Conservation (phyloP, 1,139 yeast species). For the Suhomyces bribrorum region DNA sequence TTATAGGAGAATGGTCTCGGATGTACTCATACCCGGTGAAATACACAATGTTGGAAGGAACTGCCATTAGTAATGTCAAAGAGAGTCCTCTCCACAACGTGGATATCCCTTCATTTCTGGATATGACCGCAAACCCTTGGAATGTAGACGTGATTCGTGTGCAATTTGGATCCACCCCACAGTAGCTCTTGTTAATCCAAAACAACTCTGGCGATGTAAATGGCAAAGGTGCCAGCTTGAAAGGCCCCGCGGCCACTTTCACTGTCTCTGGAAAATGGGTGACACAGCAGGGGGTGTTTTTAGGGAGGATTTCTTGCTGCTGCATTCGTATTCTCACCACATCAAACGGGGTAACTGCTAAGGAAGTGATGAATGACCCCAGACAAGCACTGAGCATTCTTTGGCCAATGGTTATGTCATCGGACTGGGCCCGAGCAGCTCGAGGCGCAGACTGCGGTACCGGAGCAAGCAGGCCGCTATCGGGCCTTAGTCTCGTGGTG, state of each 20-base stretch:
- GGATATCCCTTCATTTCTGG: constrained; percentile 67
- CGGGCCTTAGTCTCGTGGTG: constrained; percentile 1
- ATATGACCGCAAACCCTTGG: constrained; percentile 70
- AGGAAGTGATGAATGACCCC: constrained; percentile 86
- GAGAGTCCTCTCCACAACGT: constrained; percentile 92
- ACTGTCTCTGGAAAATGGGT: constrained; percentile 10
- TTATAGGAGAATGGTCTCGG: constrained; percentile 70
- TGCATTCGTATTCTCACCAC: constrained; percentile 89
- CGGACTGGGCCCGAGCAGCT: constrained; percentile 3
- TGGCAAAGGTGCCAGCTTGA: constrained; percentile 7
- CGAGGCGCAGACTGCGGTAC: neutral
- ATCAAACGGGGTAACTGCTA: constrained; percentile 90
- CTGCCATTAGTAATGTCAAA: constrained; percentile 80
- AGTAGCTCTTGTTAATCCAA: constrained; percentile 44
- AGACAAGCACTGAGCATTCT: constrained; percentile 88
- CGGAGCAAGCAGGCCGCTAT: neutral
- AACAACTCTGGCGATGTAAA: constrained; percentile 29
- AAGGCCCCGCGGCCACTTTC: constrained; percentile 1
- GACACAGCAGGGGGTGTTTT: constrained; percentile 32
- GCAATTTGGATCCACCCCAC: constrained; percentile 36
- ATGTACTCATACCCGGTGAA: constrained; percentile 91
- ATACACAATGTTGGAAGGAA: constrained; percentile 91
- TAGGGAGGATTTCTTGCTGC: constrained; percentile 71
- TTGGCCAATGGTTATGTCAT: constrained; percentile 52
- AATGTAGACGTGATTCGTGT: constrained; percentile 56